Evolutionary conservation across 495 filamentous ascomycete species (phyloP).

Genomic region (Hyaloscypha variabilis): DNA sequence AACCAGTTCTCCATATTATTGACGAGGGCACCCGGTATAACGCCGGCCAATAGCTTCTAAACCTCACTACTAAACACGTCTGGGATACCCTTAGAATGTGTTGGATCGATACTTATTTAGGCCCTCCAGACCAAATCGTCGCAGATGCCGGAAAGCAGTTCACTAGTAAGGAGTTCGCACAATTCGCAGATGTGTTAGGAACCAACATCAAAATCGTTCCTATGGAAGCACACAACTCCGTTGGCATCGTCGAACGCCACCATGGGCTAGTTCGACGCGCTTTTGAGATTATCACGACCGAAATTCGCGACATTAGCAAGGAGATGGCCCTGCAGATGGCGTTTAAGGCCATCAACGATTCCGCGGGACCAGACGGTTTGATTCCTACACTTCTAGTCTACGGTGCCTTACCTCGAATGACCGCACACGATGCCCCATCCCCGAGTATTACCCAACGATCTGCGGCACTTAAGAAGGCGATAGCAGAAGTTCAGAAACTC

Average conservation of each 20-base stretch:
- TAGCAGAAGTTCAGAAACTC: slow-evolving; percentile 23
- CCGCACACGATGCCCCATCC: slow-evolving; percentile 8
- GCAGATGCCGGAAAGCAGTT: slow-evolving; percentile 34
- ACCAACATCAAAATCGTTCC: slow-evolving; percentile 22
- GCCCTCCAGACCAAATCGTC: slow-evolving; percentile 28
- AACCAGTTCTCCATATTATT: slow-evolving; percentile 20
- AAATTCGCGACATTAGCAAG: slow-evolving; percentile 14
- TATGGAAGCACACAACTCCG: slow-evolving; percentile 30
- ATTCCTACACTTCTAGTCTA: slow-evolving; percentile 27
- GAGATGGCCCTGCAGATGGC: slow-evolving; percentile 30
- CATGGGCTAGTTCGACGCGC: slow-evolving; percentile 20
- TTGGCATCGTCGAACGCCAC: slow-evolving; percentile 31
- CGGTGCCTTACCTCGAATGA: slow-evolving; percentile 27
- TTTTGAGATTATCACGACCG: slow-evolving; percentile 29
- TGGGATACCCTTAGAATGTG: slow-evolving; percentile 28
- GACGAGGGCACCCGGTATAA: slow-evolving; percentile 22
- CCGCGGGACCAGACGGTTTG: slow-evolving; percentile 24
- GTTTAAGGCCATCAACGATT: slow-evolving; percentile 32
- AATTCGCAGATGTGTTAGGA: slow-evolving; percentile 12
- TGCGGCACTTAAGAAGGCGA: slow-evolving; percentile 26
- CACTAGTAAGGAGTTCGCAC: slow-evolving; percentile 29
- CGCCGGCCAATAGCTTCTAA: slow-evolving; percentile 22
- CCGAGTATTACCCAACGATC: slow-evolving; percentile 14
- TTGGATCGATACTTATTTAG: slow-evolving; percentile 36
- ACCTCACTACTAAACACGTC: slow-evolving; percentile 21